Evolutionary conservation across 495 filamentous ascomycete species (phyloP).

Genomic region (Penicillium nucicola): DNA sequence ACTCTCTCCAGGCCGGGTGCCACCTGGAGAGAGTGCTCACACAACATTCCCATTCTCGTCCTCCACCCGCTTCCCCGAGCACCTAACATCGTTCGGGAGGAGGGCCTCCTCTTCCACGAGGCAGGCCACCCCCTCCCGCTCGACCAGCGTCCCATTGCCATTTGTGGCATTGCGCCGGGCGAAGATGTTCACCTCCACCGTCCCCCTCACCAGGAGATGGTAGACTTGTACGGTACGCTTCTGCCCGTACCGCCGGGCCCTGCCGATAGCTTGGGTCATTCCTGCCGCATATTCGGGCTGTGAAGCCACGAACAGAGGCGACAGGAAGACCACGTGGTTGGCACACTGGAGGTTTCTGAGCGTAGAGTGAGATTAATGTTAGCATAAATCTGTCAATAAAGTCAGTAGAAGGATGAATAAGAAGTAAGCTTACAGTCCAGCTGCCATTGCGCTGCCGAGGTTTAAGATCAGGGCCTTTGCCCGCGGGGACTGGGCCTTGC

Average conservation of each 20-base stretch:
- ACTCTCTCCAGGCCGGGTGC: too few species aligned
- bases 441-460: slow-evolving; percentile 58
- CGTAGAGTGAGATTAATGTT: background rate
- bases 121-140: slow-evolving; percentile 4
- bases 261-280: slow-evolving; percentile 71
- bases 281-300: slow-evolving; percentile 56
- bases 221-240: slow-evolving; percentile 64
- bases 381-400: background rate
- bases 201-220: slow-evolving; percentile 59
- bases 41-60: background rate
- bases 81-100: background rate
- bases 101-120: background rate
- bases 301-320: slow-evolving; percentile 53
- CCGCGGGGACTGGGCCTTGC: background rate
- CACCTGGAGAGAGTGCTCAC: too few species aligned
- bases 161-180: slow-evolving; percentile 25
- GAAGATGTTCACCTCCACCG: slow-evolving; percentile 69
- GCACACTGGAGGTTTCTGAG: slow-evolving; percentile 68
- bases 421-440: slow-evolving; percentile 58
- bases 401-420: background rate
- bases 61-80: background rate
- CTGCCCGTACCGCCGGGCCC: slow-evolving; percentile 66
- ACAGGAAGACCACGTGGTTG: slow-evolving; percentile 75
- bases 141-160: slow-evolving; percentile 27
- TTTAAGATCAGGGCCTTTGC: slow-evolving; percentile 63